Evolutionary conservation across 2,329 filamentous ascomycete genomes (phyloP).

Genomic region (Myriosclerotinia curreyana): DNA sequence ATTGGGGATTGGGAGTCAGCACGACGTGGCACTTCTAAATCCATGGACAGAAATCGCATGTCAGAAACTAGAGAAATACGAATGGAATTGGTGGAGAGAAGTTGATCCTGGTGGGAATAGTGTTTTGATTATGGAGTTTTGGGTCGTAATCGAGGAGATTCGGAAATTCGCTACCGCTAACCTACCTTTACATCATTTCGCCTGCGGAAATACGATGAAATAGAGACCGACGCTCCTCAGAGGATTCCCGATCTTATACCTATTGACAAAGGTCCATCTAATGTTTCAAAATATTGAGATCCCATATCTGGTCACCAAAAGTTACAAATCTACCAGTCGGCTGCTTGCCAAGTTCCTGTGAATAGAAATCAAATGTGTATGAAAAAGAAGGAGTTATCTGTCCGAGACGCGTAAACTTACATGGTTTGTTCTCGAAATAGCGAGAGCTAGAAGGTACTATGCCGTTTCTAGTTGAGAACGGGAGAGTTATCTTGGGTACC

Average conservation of each 20-base stretch:
- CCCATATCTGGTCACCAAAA: background rate
- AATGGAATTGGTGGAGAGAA: conserved; percentile 61
- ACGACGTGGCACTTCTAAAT: conserved; percentile 62
- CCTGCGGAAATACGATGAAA: background rate
- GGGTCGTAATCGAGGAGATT: background rate
- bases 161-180: background rate
- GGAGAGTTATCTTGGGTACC: too few species aligned
- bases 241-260: background rate
- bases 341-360: background rate
- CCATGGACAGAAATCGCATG: conserved; percentile 56
- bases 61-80: conserved; percentile 56
- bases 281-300: conserved; percentile 8
- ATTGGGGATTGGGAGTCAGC: conserved; percentile 64
- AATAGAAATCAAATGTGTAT: background rate
- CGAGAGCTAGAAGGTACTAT: background rate
- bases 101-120: conserved; percentile 60
- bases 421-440: background rate
- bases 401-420: background rate
- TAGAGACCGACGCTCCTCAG: background rate
- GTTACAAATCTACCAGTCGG: background rate
- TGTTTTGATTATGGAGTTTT: background rate
- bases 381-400: background rate
- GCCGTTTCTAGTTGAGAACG: background rate
- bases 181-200: background rate
- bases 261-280: background rate